Evolutionary conservation across 2,329 filamentous ascomycete species (phyloP), one percentile per base, ranked within the genome.

Genomic region (Colletotrichum horii): DNA sequence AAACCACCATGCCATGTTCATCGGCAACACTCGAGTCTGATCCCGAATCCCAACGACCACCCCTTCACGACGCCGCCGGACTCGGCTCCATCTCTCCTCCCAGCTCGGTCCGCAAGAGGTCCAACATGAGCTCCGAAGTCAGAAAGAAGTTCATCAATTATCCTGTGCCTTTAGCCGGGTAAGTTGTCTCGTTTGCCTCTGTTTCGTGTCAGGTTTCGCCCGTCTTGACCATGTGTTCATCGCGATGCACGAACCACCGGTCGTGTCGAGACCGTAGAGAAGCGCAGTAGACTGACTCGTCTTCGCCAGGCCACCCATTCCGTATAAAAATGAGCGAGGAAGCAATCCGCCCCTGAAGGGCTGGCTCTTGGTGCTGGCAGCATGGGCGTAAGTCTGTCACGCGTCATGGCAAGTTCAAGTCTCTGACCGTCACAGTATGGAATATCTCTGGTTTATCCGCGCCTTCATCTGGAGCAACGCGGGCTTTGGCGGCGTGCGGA

Each of bases 391-490:
- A 81, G 89, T 82, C 60, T 6, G 16, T 38, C 28, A 19, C 9
- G 52, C 30, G 15, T 8, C 8, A 32, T 32, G 38, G 61, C n/a
- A 12, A 6, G 12, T 22, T 24, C 14, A 19, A n/a, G 38, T 52
- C 22, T 4, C 56, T 60, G 28, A 48, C 52, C 6, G 8, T n/a
- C 12, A n/a, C 77, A 91, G 89, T 14, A 87, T 94, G 78, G 88
- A 91, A 60, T 89, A 87, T 66, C 80, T 93, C 19, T 85, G 86
- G 24, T 86, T 90, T 64, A 75, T 93, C 11, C 89, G 91, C 65
- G 87, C 86, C 74, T 80, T 87, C 67, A 87, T 93, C 78, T 94
- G 92, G 91, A 84, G 84, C 52, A 93, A 93, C 82, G 92, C 92
- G 24, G 92, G 92, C 52, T 94, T 95, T 80, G 85, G 84, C 62